Conservation (phyloP, 345 rosid genomes). For the Isatis tinctoria region DNA sequence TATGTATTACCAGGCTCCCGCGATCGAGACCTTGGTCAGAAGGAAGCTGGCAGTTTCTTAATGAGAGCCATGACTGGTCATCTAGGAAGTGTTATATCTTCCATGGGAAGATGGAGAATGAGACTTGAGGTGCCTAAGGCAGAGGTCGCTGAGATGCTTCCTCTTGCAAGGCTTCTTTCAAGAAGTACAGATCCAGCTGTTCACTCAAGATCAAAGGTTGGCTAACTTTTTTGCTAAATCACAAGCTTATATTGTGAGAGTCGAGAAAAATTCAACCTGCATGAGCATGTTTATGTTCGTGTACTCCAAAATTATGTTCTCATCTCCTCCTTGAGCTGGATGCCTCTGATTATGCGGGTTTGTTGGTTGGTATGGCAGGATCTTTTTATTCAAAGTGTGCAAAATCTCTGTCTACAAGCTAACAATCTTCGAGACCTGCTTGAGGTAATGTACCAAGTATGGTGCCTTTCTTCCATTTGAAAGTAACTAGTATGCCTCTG, state of each 20-base stretch:
- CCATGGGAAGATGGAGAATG: conserved; percentile 99
- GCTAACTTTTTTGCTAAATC: conserved; percentile 13
- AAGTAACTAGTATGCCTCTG: not conserved
- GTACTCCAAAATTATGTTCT: not conserved
- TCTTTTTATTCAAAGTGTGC: conserved; percentile 90
- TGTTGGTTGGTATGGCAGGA: conserved; percentile 55
- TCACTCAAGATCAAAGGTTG: conserved; percentile 90
- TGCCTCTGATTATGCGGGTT: conserved; percentile 1
- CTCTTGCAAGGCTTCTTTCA: conserved; percentile 95
- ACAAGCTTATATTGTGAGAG: not conserved
- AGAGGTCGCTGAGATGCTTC: conserved; percentile 99
- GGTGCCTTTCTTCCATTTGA: conserved; percentile 9
- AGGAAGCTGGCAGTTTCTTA: conserved; percentile 71
- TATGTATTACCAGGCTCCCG: conserved; percentile 95
- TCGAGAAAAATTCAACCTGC: not conserved
- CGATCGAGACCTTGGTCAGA: conserved; percentile 68
- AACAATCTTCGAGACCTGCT: conserved; percentile 79
- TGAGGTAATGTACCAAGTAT: conserved; percentile 50
- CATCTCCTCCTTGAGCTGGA: conserved; percentile 10
- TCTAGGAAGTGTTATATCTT: conserved; percentile 90
- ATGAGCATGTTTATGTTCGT: not conserved
- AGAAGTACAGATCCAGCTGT: conserved; percentile 98
- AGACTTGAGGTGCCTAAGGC: conserved; percentile 99
- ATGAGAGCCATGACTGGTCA: conserved; percentile 94
- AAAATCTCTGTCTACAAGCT: conserved; percentile 63